Evolutionary conservation across 139 green algal species (phyloP), one percentile per base, ranked within the genome.

Genomic region (Chlamydomonas sp.): DNA sequence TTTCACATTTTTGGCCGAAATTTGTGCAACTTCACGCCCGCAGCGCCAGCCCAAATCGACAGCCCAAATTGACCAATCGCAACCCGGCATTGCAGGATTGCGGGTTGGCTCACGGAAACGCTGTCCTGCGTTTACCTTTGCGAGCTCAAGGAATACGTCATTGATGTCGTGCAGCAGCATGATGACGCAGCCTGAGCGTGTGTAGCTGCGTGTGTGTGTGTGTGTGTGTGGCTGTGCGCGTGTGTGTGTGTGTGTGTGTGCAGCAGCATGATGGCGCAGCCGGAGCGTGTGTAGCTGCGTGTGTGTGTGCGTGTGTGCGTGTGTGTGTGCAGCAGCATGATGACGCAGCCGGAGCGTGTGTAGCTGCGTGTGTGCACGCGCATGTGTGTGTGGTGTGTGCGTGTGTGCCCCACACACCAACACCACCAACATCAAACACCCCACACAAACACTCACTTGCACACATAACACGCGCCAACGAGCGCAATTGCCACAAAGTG

Each of bases 121-220:
- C n/a, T n/a, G n/a, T n/a, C n/a, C n/a, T n/a, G n/a, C n/a, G n/a
- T n/a, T n/a, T n/a, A n/a, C 65, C 79, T 95, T 95, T 26, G 59
- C 59, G 47, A 78, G 57, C 66, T 69, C 65, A 54, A 48, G n/a
- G 28, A 70, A 0, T 39, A 47, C 70, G 48, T 35, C 89, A 47
- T 79, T 87, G 38, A 80, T 76, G 68, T 94, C 88, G 60, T 95
- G 89, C n/a, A 93, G 71, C 65, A 89, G 39, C 80, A 94, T 88
- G n/a, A 94, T 80, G 24, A 91, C 73, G 28, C 79, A 87, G 50
- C 86, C 87, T 5, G 90, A 71, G 4, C 88, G 79, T 33, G 74
- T 63, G 64, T 87, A 91, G 2, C 88, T 92, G 83, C 64, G 13
- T 22, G 24, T 20, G 49, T 10, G 28, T 3, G 49, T n/a, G 30